phyloP scores from a whole-genome alignment of 179 eudicot genomes.

The Patellifolia procumbens region DNA sequence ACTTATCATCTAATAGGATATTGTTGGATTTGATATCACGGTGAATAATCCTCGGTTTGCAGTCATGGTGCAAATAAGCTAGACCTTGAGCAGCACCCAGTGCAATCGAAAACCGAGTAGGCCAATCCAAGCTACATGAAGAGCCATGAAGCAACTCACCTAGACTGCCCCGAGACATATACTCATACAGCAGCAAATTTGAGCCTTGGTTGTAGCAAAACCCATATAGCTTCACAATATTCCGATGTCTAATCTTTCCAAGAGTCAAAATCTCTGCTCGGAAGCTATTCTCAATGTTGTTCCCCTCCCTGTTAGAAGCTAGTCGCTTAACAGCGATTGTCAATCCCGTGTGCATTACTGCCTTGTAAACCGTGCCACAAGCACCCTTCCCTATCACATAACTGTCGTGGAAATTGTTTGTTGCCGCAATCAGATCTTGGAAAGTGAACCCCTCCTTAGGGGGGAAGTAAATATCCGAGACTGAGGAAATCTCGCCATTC shows the following conservation, averaged over 20 bases:
- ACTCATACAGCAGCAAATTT: slow-evolving; percentile 79
- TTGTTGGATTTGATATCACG: slow-evolving; percentile 92
- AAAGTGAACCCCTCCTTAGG: slow-evolving; percentile 88
- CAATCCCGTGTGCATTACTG: slow-evolving; percentile 66
- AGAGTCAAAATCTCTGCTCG: slow-evolving; percentile 83
- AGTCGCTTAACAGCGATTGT: slow-evolving; percentile 80
- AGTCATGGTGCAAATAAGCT: slow-evolving; percentile 88
- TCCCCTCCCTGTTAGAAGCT: slow-evolving; percentile 83
- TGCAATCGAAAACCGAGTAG: slow-evolving; percentile 68
- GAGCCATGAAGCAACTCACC: slow-evolving; percentile 79
- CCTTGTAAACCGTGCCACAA: slow-evolving; percentile 87
- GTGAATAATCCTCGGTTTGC: slow-evolving; percentile 86
- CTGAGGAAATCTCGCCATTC: slow-evolving; percentile 41
- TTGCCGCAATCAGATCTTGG: slow-evolving; percentile 78
- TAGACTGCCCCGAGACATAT: slow-evolving; percentile 86
- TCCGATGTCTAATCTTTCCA: slow-evolving; percentile 88
- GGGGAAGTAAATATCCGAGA: slow-evolving; percentile 83
- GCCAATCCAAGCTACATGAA: slow-evolving; percentile 63
- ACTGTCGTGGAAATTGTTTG: slow-evolving; percentile 63
- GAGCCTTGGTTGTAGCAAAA: slow-evolving; percentile 83
- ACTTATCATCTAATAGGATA: slow-evolving; percentile 77
- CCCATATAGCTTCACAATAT: slow-evolving; percentile 85
- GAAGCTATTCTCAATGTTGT: slow-evolving; percentile 71
- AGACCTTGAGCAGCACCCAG: slow-evolving; percentile 94
- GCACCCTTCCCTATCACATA: slow-evolving; percentile 80